A percentile compares a stretch with the other conserved stretches of the same genome.
Conservation (phyloP, 2,329 filamentous ascomycete species). For the Epichloe sylvatica region DNA sequence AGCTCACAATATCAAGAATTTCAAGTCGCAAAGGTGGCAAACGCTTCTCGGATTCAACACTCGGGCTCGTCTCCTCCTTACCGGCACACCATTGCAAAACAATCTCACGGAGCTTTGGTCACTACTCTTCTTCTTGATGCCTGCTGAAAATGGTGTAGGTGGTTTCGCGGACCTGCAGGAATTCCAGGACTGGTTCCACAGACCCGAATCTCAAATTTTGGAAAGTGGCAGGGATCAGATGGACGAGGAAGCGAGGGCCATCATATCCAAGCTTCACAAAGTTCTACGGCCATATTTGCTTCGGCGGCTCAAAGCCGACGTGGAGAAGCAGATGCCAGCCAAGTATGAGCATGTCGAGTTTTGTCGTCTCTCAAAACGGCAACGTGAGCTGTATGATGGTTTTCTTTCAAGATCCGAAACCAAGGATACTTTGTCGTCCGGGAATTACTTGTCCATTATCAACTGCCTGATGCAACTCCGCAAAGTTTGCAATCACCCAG, state of each 20-base stretch:
- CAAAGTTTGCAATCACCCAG: conserved; percentile 96
- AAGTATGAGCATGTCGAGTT: conserved; percentile 97
- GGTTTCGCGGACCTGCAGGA: conserved; percentile 91
- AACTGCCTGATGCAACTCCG: conserved; percentile 95
- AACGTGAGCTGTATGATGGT: conserved; percentile 90
- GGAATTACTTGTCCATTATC: conserved; percentile 95
- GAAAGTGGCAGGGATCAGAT: conserved; percentile 89
- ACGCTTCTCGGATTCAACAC: conserved; percentile 90
- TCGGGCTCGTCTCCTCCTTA: conserved; percentile 70
- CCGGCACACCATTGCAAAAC: conserved; percentile 91
- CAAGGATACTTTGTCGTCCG: conserved; percentile 72
- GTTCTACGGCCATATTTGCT: conserved; percentile 85
- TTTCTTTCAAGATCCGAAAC: conserved; percentile 88
- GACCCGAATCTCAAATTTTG: conserved; percentile 88
- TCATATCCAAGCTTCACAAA: conserved; percentile 87
- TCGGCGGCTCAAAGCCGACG: conserved; percentile 82
- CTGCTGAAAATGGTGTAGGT: conserved; percentile 71
- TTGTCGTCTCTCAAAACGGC: conserved; percentile 86
- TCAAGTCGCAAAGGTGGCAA: conserved; percentile 95
- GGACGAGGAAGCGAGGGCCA: conserved; percentile 82
- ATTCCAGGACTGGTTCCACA: conserved; percentile 91
- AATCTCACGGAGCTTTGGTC: conserved; percentile 97
- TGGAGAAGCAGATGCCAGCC: conserved; percentile 96
- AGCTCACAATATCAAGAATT: conserved; percentile 99
- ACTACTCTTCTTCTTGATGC: conserved; percentile 89